Evolutionary conservation across 768 basidiomycete genomes (phyloP).

Genomic region (Termitomyces sp.): DNA sequence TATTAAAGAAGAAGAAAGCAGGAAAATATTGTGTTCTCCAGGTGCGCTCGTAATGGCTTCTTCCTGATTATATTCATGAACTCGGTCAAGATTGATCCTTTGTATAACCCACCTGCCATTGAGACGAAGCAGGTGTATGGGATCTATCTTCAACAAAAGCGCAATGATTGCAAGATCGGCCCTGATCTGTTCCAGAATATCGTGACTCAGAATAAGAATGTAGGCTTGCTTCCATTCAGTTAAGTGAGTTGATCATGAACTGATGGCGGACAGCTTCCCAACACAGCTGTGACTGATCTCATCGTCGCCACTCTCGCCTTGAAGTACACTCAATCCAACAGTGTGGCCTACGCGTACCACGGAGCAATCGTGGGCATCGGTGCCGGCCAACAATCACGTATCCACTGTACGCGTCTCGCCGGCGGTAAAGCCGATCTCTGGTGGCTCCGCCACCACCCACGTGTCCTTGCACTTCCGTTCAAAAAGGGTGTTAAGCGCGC

Average conservation of each 20-base stretch:
- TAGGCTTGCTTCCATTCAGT: conserved; percentile 25
- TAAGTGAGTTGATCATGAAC: neutral
- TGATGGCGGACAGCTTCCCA: conserved; percentile 53
- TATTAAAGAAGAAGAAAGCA: conserved; percentile 92
- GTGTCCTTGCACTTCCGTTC: conserved; percentile 89
- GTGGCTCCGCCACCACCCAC: conserved; percentile 98
- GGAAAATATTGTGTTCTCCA: conserved; percentile 98
- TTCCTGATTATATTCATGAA: neutral
- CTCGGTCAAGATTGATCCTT: conserved; percentile 73
- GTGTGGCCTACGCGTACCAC: conserved; percentile 89
- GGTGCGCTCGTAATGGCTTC: conserved; percentile 36
- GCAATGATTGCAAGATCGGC: conserved; percentile 89
- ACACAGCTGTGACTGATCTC: conserved; percentile 78
- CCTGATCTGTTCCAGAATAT: conserved; percentile 77
- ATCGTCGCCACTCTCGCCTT: conserved; percentile 95
- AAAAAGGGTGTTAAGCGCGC: conserved; percentile 97
- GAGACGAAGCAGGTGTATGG: conserved; percentile 98
- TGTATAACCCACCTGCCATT: conserved; percentile 68
- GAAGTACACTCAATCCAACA: conserved; percentile 99
- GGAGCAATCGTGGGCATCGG: conserved; percentile 95
- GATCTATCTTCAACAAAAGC: conserved; percentile 79
- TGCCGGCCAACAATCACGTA: conserved; percentile 97
- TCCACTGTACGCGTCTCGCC: conserved; percentile 98
- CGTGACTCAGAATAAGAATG: conserved; percentile 86
- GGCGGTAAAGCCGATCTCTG: conserved; percentile 98